Evolutionary conservation across 441 rosid genomes (phyloP), one percentile per base, ranked within the genome.

Genomic region (Jatropha podagrica): DNA sequence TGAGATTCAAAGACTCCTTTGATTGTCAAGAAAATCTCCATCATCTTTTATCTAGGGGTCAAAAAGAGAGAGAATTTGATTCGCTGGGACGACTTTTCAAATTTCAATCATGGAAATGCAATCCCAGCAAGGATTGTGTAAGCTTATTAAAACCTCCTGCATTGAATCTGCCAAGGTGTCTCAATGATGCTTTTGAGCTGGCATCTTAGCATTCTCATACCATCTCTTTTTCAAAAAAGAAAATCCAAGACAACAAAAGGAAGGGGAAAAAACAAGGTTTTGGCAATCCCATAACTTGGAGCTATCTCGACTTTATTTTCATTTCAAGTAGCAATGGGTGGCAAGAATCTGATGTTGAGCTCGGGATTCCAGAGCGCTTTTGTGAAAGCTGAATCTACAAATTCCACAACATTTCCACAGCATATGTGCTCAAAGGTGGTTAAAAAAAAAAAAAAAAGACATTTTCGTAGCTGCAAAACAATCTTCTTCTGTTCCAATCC

Each of bases 41-140:
- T 13, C 18, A 7, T 71, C 40, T 6, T 54, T 6, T 46, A 4
- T 18, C 27, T 6, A 49, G 32, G 67, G 72, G 26, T 63, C 77
- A 54, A 20, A 27, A 38, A 40, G 51, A 40, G 26, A 52, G 7
- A 32, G 32, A 18, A 42, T 58, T 42, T 18, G 62, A 42, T 76
- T 69, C 12, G 70, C 67, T 69, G 78, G 75, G 85, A 76, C 67
- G 44, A 60, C 49, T 11, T 62, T 62, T 32, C 32, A 32, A 32
- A 32, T 32, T 72, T 73, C 61, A 73, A 73, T 73, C 20, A 73
- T 41, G 54, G 65, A 56, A 71, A 58, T 71, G 54, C 11, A 63
- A 62, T 61, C 44, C 37, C 14, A 60, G 44, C 41, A 72, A 61
- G 46, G 26, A 68, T 52, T 68, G 20, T 48, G n/a, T 48, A 8